Conservation (phyloP, 441 rosid species). For the Erysimum pusillum region DNA sequence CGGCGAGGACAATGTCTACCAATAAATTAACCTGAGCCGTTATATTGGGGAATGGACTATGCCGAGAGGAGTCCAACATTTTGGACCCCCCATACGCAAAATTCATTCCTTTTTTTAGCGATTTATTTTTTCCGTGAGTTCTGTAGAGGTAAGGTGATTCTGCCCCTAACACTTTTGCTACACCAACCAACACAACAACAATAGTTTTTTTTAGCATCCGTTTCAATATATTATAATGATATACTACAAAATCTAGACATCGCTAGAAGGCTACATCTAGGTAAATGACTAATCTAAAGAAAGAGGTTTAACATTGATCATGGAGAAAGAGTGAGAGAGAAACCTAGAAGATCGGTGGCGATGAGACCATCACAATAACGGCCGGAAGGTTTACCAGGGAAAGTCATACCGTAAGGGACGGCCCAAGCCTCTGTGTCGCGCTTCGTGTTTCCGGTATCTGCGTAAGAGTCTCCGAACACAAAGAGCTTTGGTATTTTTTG, state of each 20-base stretch:
- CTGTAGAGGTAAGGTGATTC: conserved; percentile 69
- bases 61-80: conserved; percentile 50
- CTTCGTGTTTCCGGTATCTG: conserved; percentile 64
- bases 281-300: too few species aligned
- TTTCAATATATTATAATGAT: neutral
- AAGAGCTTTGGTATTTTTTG: conserved; percentile 50
- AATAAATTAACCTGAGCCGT: conserved; percentile 65
- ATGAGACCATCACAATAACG: conserved; percentile 76
- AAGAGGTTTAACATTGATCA: neutral
- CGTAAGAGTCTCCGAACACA: conserved; percentile 76
- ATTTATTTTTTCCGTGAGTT: conserved; percentile 40
- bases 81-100: conserved; percentile 80
- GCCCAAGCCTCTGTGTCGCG: conserved; percentile 50
- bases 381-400: conserved; percentile 73
- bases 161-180: conserved; percentile 42
- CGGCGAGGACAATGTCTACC: conserved; percentile 44
- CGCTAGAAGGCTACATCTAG: too few species aligned
- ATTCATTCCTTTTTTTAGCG: conserved; percentile 63
- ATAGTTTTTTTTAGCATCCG: neutral
- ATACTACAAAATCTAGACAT: too few species aligned
- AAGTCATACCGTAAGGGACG: conserved; percentile 62
- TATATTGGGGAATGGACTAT: conserved; percentile 60
- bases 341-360: conserved; percentile 69
- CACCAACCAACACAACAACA: neutral
- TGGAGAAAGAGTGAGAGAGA: neutral